Conservation (phyloP, 2,329 filamentous ascomycete genomes). For the Pseudogymnoascus sp. region DNA sequence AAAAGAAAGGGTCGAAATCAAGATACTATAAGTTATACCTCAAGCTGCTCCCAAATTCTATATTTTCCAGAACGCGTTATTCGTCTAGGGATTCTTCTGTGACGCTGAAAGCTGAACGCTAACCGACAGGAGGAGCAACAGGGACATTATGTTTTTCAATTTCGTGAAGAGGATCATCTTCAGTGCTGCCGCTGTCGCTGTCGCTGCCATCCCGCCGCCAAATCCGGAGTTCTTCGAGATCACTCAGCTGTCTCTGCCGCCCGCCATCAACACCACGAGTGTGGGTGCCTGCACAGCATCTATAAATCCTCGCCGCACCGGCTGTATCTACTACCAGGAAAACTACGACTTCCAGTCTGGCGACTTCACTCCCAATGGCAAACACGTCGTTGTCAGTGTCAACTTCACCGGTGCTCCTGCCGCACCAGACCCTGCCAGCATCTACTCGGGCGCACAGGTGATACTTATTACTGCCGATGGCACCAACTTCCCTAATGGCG, state of each 20-base stretch:
- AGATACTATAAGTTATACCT: neutral
- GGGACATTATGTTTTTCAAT: neutral
- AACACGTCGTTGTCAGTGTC: conserved; percentile 33
- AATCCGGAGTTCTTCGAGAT: neutral
- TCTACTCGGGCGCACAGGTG: conserved; percentile 35
- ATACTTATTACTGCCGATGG: conserved; percentile 37
- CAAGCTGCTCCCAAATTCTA: neutral
- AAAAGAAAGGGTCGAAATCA: neutral
- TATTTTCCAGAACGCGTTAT: neutral
- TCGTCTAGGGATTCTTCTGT: neutral
- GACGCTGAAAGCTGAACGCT: neutral
- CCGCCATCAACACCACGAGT: neutral
- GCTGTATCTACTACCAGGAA: neutral
- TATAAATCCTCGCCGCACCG: neutral
- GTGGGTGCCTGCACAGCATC: neutral
- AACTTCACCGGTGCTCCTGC: conserved; percentile 36
- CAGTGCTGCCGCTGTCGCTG: neutral
- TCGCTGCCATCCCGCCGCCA: neutral
- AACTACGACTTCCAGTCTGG: neutral
- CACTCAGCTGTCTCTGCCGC: neutral
- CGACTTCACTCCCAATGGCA: conserved; percentile 35
- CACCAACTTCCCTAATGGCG: conserved; percentile 34
- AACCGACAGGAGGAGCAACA: neutral
- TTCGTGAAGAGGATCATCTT: neutral
- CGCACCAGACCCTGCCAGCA: conserved; percentile 31